Evolutionary conservation across 495 filamentous ascomycete genomes (phyloP).

Genomic region (Podospora anserina): DNA sequence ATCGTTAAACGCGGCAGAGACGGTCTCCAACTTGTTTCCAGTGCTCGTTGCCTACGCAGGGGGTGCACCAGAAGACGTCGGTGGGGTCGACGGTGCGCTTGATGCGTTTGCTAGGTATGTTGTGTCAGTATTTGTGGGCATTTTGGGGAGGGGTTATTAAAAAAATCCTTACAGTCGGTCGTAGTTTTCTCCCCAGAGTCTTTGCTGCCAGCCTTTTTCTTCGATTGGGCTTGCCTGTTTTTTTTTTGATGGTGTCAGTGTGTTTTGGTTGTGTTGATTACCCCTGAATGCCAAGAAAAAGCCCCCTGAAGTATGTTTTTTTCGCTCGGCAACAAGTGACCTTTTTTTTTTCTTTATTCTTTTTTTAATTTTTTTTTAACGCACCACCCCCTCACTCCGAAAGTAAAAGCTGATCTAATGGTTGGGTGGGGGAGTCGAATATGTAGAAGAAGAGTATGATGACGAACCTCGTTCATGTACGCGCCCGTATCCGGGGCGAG

Average conservation of each 20-base stretch:
- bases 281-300: background rate
- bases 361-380: too few species aligned
- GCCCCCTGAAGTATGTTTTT: too few species aligned
- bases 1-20: constrained; percentile 28
- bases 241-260: background rate
- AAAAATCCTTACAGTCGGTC: constrained; percentile 29
- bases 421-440: background rate
- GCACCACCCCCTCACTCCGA: too few species aligned
- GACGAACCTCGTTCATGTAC: constrained; percentile 43
- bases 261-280: background rate
- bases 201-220: constrained; percentile 42
- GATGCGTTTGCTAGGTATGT: constrained; percentile 31
- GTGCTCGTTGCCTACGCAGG: constrained; percentile 59
- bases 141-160: background rate
- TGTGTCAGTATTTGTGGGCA: background rate
- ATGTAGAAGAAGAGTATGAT: background rate
- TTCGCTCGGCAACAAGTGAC: too few species aligned
- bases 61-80: constrained; percentile 56
- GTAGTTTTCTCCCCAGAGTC: constrained; percentile 54
- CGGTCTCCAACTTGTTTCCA: constrained; percentile 47
- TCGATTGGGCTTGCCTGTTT: constrained; percentile 47
- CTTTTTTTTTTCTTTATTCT: too few species aligned
- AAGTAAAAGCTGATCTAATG: too few species aligned
- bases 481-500: constrained; percentile 39
- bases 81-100: constrained; percentile 57